Conservation (phyloP, 345 rosid genomes). For the Excoecaria agallocha region DNA sequence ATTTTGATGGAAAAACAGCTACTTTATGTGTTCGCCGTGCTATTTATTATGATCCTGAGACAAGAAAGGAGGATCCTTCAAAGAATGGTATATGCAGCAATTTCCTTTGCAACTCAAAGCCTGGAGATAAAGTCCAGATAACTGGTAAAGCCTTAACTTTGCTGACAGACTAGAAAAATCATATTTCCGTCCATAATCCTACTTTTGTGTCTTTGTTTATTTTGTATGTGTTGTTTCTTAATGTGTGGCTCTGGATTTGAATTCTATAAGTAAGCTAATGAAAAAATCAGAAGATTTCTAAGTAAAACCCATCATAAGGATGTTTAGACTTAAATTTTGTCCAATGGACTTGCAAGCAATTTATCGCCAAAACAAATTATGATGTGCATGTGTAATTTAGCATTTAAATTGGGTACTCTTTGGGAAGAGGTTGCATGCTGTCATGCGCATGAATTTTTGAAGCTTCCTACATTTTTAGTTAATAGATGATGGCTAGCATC, state of each 20-base stretch:
- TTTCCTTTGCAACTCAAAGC: slow-evolving; percentile 82
- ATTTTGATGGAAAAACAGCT: slow-evolving; percentile 84
- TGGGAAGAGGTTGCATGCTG: neutral
- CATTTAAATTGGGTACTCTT: neutral
- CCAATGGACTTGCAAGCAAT: neutral
- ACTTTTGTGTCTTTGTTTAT: neutral
- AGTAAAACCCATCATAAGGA: too few relatives aligned
- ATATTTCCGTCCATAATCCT: neutral
- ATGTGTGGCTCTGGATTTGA: neutral
- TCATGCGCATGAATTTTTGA: neutral
- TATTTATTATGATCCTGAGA: slow-evolving; percentile 85
- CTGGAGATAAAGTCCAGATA: slow-evolving; percentile 82
- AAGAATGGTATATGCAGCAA: slow-evolving; percentile 92
- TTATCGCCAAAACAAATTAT: neutral
- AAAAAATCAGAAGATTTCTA: too few relatives aligned
- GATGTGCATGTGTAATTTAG: too few relatives aligned
- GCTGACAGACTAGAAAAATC: slow-evolving; percentile 6
- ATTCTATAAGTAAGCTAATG: neutral
- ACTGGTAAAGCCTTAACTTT: slow-evolving; percentile 52
- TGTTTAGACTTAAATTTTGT: too few relatives aligned
- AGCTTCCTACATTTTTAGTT: neutral
- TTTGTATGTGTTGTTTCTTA: neutral
- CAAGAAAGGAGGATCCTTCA: slow-evolving; percentile 89
- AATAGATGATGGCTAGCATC: neutral
- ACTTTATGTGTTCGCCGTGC: slow-evolving; percentile 97